Base-by-base conservation (phyloP, 257 asterid genomes). In the Pogostemon cablin region DNA sequence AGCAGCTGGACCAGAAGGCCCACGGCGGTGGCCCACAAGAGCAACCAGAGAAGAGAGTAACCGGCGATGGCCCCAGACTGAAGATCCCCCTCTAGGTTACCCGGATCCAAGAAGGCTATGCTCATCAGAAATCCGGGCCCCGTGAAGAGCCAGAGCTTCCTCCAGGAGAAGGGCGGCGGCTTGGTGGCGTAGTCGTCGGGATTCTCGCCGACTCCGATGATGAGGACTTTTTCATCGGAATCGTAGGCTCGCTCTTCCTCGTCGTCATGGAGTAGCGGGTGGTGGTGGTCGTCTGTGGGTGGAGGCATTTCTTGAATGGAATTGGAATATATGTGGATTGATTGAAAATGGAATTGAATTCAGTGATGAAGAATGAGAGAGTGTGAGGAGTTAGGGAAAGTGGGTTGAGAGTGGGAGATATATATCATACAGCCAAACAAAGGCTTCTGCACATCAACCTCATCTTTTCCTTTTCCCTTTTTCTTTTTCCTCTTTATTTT, bases 21-120 rank as follows among this genome's bases (percentile, higher is more conserved):
- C 78, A 90, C 87, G 47, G 79, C 88, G 7, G 96, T 90, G 72
- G 96, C 96, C 96, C 96, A 90, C n/a, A 90, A 42, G 0, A 90
- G 88, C 72, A 90, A 75, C 96, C 96, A 90, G 32, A 90, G 66
- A 49, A 90, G 72, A 1, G 95, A 86, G 73, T 90, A 87, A 0
- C 96, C 96, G 17, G 96, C 96, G 9, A 87, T 86, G 2, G 96
- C 96, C 4, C 96, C 96, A 1, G 96, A 65, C 82, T 90, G 96
- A 68, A 90, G 96, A 87, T 86, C 90, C 61, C 96, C 95, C 73
- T 90, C 96, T 17, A 90, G 80, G 78, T 90, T 90, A 0, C 96
- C 96, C 64, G 96, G 96, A 86, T 90, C 96, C 80, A 90, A 53
- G 66, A 90, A 90, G 0, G 95, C 96, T 37, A 90, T 87, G 79